Evolutionary conservation across 1,284 basidiomycete genomes (phyloP).

Genomic region (Cutaneotrichosporon sp.): DNA sequence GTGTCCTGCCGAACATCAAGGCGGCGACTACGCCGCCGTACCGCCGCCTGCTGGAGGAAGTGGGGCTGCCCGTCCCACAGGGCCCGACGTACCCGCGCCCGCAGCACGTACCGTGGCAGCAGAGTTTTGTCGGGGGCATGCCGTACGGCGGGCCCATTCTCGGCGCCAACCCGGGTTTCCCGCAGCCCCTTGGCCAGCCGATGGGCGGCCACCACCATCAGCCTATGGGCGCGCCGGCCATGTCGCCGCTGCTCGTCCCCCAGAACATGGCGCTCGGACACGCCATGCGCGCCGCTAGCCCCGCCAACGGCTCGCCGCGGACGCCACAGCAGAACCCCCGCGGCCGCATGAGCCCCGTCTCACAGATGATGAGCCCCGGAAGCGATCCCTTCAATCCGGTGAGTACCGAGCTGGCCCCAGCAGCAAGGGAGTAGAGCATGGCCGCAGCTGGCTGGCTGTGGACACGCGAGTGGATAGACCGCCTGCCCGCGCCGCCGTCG

Average conservation of each 20-base stretch:
- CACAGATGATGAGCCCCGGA: constrained; percentile 44
- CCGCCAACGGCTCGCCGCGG: constrained; percentile 26
- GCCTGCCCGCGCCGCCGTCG: too few species aligned
- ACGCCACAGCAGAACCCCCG: constrained; percentile 34
- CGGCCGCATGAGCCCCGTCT: constrained; percentile 36
- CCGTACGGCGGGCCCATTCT: constrained; percentile 18
- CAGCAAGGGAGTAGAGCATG: neutral
- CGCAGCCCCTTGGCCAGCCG: constrained; percentile 18
- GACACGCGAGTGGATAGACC: too few species aligned
- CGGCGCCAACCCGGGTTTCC: constrained; percentile 22
- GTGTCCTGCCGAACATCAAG: constrained; percentile 79
- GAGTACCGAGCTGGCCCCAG: constrained; percentile 5
- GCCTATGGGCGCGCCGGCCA: neutral
- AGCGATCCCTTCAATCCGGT: constrained; percentile 50
- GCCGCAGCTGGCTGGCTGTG: too few species aligned
- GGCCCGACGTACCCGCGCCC: constrained; percentile 11
- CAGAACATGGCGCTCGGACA: constrained; percentile 41
- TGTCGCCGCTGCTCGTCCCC: constrained; percentile 39
- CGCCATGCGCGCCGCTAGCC: constrained; percentile 21
- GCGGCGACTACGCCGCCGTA: constrained; percentile 89
- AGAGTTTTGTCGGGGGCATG: constrained; percentile 8
- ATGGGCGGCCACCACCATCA: constrained; percentile 7
- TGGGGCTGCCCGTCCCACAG: constrained; percentile 76
- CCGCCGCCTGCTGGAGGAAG: constrained; percentile 84
- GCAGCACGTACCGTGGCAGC: constrained; percentile 18